Percentiles rank a stretch among this genome's conserved stretches.
Evolutionary conservation across 352 stramenopile genomes (phyloP).

Genomic region (Phytophthora brassicae): DNA sequence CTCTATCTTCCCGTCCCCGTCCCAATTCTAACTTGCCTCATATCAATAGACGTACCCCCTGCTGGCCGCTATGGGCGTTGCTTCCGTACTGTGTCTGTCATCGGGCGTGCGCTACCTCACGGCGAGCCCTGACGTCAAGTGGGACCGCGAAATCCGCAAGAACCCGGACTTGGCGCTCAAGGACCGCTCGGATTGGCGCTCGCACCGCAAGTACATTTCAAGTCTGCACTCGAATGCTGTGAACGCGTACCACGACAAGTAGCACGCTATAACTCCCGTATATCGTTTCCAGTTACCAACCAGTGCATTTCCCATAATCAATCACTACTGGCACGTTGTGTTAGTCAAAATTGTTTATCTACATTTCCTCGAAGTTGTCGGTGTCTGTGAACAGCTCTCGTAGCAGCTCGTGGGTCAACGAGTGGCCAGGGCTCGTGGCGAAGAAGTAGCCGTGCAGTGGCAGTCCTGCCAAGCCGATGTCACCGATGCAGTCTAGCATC

Average conservation of each 20-base stretch:
- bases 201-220: slow-evolving; percentile 51
- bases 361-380: slow-evolving; percentile 47
- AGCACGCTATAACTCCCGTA: slow-evolving; percentile 4
- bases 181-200: slow-evolving; percentile 50
- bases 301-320: slow-evolving; percentile 8
- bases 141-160: slow-evolving; percentile 61
- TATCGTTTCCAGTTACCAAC: not conserved
- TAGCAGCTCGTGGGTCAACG: slow-evolving; percentile 61
- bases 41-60: slow-evolving; percentile 51
- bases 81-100: slow-evolving; percentile 42
- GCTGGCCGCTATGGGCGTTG: slow-evolving; percentile 40
- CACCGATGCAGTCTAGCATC: slow-evolving; percentile 71
- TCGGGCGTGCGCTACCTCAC: slow-evolving; percentile 53
- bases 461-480: slow-evolving; percentile 54
- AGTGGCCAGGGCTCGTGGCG: slow-evolving; percentile 64
- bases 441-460: slow-evolving; percentile 71
- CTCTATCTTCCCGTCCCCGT: not conserved
- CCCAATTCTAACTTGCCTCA: not conserved
- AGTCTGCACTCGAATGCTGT: slow-evolving; percentile 45
- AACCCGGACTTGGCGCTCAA: slow-evolving; percentile 47
- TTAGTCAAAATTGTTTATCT: slow-evolving; percentile 6
- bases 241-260: slow-evolving; percentile 40
- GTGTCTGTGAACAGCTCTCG: slow-evolving; percentile 46
- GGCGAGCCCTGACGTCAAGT: slow-evolving; percentile 59
- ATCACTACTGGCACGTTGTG: slow-evolving; percentile 10